Evolutionary conservation across 2,329 filamentous ascomycete species (phyloP), one percentile per base, ranked within the genome.

Genomic region (Pseudogymnoascus sp.): DNA sequence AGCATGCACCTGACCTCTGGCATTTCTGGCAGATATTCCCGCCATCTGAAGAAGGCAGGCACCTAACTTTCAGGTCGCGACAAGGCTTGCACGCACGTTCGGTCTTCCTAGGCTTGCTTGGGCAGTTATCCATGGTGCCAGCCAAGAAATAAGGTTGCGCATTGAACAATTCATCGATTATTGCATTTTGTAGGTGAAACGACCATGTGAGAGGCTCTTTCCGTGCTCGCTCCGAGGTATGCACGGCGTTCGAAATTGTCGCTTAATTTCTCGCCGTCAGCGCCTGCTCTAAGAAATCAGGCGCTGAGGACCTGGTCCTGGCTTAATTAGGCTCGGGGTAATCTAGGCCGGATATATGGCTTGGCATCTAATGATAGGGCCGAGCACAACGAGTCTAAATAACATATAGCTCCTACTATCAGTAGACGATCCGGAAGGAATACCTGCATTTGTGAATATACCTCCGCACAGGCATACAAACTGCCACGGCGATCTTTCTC

Each of bases 351-450:
- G 21, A 33, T 7, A 55, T 55, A 33, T 55, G 28, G 28, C 49
- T 55, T 55, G 49, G 28, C 49, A 33, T 55, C 16, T 55, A 21
- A 7, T 55, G 49, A 33, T 55, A 55, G 49, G 49, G 49, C 49
- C 49, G 49, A 55, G 35, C 49, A 55, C 28, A 21, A 55, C 49
- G 49, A 55, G 49, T 55, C 49, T 55, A 55, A 55, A 55, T 55
- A 55, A 7, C 28, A 21, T 5, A 35, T 21, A 55, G 16, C 28
- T 55, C 49, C 28, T 33, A 4, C 49, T 35, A 1, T 11, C 28
- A 55, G 1, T 35, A 16, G 49, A 55, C 9, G 49, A 55, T 35
- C 49, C 49, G 49, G 49, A 33, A 55, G 49, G 49, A 55, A 55
- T 55, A 55, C 49, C 49, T 55, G 28, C 28, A 55, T 55, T 55